Conservation (phyloP, 345 rosid genomes). For the Acer negundo region DNA sequence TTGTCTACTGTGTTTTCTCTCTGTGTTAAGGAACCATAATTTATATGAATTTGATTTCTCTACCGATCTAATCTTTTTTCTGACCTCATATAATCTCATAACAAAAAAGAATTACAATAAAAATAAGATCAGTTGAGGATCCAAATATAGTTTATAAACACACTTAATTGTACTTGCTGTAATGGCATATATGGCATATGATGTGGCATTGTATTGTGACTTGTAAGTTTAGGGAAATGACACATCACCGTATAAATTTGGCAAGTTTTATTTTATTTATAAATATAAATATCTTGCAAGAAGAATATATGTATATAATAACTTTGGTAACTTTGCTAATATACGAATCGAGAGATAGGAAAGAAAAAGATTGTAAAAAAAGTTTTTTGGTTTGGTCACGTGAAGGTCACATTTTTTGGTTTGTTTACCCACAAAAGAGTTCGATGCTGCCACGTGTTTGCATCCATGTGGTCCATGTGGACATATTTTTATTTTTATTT, state of each 20-base stretch:
- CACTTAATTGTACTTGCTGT: not conserved
- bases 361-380: not conserved
- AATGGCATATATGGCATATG: not conserved
- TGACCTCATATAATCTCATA: too few relatives aligned
- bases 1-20: not conserved
- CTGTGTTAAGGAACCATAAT: not conserved
- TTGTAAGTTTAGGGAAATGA: not conserved
- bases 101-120: too few relatives aligned
- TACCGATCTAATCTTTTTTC: too few relatives aligned
- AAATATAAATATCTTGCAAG: too few relatives aligned
- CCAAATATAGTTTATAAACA: too few relatives aligned
- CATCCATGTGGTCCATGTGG: not conserved
- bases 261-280: too few relatives aligned
- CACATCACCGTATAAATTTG: not conserved
- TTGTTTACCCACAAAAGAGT: constrained; percentile 17
- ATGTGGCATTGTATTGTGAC: not conserved
- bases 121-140: too few relatives aligned
- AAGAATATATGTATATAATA: too few relatives aligned
- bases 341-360: too few relatives aligned
- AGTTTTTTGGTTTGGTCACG: constrained; percentile 1
- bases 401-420: constrained; percentile 14
- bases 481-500: too few relatives aligned
- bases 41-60: too few relatives aligned
- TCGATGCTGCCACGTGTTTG: constrained; percentile 9
- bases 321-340: too few relatives aligned